Evolutionary conservation across 495 filamentous ascomycete genomes (phyloP).

Genomic region (Penicillium roqueforti): DNA sequence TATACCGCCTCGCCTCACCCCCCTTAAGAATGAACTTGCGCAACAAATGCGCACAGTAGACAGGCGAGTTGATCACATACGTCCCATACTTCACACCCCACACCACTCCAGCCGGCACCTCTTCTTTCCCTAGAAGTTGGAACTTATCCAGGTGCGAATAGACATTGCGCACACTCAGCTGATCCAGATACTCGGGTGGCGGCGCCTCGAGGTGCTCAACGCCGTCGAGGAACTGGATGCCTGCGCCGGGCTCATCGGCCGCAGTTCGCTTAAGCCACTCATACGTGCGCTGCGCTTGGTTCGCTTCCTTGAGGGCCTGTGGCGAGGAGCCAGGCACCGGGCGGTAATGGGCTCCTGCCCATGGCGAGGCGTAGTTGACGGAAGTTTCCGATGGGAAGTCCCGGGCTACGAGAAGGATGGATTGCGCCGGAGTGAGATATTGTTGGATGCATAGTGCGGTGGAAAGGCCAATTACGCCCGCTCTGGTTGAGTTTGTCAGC

Average conservation of each 20-base stretch:
- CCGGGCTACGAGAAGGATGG: constrained; percentile 51
- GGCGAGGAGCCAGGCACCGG: constrained; percentile 45
- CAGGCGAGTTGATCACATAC: constrained; percentile 58
- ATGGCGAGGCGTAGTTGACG: constrained; percentile 60
- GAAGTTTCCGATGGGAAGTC: constrained; percentile 52
- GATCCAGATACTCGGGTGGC: constrained; percentile 39
- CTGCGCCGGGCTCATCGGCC: constrained; percentile 40
- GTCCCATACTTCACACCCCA: constrained; percentile 57
- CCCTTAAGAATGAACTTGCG: constrained; percentile 49
- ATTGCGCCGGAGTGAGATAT: constrained; percentile 28
- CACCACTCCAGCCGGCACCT: constrained; percentile 44
- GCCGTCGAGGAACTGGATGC: constrained; percentile 51
- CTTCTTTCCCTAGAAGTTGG: constrained; percentile 28
- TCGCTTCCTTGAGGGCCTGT: constrained; percentile 43
- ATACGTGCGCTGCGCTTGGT: constrained; percentile 50
- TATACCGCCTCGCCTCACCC: constrained; percentile 42
- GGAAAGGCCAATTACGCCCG: constrained; percentile 56
- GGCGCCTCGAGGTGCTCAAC: constrained; percentile 59
- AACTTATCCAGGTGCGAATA: constrained; percentile 44
- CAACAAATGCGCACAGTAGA: constrained; percentile 56
- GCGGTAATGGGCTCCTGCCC: constrained; percentile 62
- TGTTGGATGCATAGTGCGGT: constrained; percentile 49
- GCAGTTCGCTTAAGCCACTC: constrained; percentile 43
- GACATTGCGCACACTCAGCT: constrained; percentile 18
- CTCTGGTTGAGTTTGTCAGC: constrained; percentile 34